phyloP scores from a whole-genome alignment of 805 yeast genomes.

The Nakazawaea peltata region DNA sequence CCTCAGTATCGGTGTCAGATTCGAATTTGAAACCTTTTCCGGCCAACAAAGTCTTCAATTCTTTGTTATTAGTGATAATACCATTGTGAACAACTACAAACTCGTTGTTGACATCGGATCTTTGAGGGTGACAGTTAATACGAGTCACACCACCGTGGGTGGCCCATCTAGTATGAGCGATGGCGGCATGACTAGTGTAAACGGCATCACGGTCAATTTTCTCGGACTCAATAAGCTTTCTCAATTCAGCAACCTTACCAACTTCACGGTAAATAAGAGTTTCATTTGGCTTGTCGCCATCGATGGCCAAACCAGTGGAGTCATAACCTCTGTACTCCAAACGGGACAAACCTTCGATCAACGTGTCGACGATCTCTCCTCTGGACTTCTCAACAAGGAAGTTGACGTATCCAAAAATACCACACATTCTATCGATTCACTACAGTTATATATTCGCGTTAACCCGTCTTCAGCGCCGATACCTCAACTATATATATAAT shows the following conservation, averaged over 20 bases:
- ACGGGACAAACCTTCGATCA: constrained; percentile 77
- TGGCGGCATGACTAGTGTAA: constrained; percentile 85
- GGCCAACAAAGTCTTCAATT: constrained; percentile 71
- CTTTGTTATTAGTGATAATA: constrained; percentile 93
- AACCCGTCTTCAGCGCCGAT: too few species aligned
- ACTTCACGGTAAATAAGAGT: constrained; percentile 72
- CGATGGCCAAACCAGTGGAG: constrained; percentile 93
- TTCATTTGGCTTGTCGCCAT: constrained; percentile 73
- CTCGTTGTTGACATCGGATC: constrained; percentile 76
- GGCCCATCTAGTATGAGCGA: constrained; percentile 99
- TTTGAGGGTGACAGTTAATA: constrained; percentile 91
- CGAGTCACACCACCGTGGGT: constrained; percentile 93
- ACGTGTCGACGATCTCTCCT: constrained; percentile 85
- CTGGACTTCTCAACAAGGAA: constrained; percentile 86
- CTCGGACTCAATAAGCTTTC: constrained; percentile 44
- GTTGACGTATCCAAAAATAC: constrained; percentile 97
- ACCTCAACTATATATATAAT: too few species aligned
- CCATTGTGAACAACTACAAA: constrained; percentile 96
- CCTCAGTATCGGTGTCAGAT: constrained; percentile 95
- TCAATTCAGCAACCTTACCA: constrained; percentile 85
- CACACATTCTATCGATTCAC: constrained; percentile 49
- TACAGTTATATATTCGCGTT: too few species aligned
- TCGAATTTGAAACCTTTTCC: constrained; percentile 79
- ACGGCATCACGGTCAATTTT: constrained; percentile 52
- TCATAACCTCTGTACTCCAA: constrained; percentile 98